Evolutionary conservation across 768 basidiomycete genomes (phyloP), one percentile per base, ranked within the genome.

Genomic region (Lentinus tigrinus): DNA sequence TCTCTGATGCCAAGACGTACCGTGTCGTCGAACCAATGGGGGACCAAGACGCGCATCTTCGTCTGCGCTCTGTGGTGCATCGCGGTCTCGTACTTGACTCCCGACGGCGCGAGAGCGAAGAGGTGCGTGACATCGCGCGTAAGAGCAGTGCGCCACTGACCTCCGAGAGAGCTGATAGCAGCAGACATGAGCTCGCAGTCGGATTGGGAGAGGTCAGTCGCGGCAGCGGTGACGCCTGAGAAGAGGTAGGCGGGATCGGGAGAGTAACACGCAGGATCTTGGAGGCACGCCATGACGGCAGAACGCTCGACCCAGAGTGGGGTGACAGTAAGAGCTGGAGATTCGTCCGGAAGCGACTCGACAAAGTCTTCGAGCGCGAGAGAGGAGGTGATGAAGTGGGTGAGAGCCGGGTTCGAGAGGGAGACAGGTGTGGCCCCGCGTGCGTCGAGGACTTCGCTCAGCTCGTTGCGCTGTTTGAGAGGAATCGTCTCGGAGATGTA

Each of bases 21-120:
- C 3, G 80, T 79, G 63, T 94, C 92, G 64, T 95, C 91, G 58
- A 95, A 95, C 94, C 95, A 97, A 61, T 95, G 91, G 0, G 94
- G 95, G 0, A 93, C 79, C n/a, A 97, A 67, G 10, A 93, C 75
- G 49, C 79, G 83, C 65, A 95, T 81, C 9, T 77, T 72, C 0
- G 85, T 85, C 47, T 80, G 73, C 3, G 80, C 70, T 50, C 83
- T 79, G 70, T 81, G 85, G 61, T 87, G 83, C 62, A 88, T 74
- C 28, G 80, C 78, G 3, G 74, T 77, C 31, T 74, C 68, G 65
- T 79, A 81, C 68, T 79, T 72, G 52, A 58, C 62, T 4, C 83
- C 83, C 2, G 75, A 75, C 0, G 67, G 49, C 52, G 75, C 72
- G 34, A 87, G 72, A 28, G 85, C 84, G 64, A 95, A 89, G 49